Conservation (phyloP, 306 rosid species). For the Pueraria montana region DNA sequence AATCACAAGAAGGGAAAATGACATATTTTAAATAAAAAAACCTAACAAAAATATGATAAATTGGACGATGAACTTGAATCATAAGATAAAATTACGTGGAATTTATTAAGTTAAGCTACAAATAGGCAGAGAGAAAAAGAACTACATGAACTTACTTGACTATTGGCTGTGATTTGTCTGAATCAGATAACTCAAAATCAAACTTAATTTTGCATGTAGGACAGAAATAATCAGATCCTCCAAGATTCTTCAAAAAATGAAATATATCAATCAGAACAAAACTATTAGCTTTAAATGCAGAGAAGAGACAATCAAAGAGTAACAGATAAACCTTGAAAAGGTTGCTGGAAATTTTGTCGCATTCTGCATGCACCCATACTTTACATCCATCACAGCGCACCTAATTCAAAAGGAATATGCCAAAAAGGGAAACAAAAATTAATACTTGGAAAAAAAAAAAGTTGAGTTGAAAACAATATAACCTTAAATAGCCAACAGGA, state of each 20-base stretch:
- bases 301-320: constrained; percentile 27
- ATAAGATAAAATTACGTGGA: constrained; percentile 1
- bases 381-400: constrained; percentile 96
- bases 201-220: constrained; percentile 95
- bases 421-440: not conserved
- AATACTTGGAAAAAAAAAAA: constrained; percentile 3
- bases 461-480: not conserved
- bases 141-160: constrained; percentile 64
- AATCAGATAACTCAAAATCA: constrained; percentile 91
- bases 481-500: constrained; percentile 32
- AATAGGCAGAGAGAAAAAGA: not conserved
- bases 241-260: constrained; percentile 70
- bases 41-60: constrained; percentile 11
- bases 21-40: not conserved
- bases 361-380: constrained; percentile 97
- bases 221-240: constrained; percentile 92
- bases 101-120: constrained; percentile 5
- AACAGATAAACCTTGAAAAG: constrained; percentile 75
- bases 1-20: constrained; percentile 5
- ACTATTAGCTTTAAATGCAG: constrained; percentile 28
- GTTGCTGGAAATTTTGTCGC: constrained; percentile 86
- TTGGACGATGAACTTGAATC: constrained; percentile 13
- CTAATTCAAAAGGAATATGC: constrained; percentile 57
- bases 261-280: constrained; percentile 50
- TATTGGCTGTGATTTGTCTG: constrained; percentile 74